Evolutionary conservation across 192 early-diverging fungal species (phyloP).

Genomic region (Gigaspora rosea): DNA sequence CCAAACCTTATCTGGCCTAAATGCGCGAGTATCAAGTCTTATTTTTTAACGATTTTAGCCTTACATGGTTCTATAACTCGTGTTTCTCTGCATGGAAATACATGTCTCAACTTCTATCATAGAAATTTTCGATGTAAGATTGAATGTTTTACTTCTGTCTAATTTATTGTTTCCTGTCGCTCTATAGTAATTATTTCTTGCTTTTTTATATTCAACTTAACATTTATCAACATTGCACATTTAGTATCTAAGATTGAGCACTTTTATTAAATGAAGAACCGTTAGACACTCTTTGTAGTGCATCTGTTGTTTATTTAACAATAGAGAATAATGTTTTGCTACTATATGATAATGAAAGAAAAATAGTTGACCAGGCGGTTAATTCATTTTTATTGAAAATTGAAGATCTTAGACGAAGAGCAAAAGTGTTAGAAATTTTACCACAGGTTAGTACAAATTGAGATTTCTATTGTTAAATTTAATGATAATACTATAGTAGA

Average conservation of each 20-base stretch:
- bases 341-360: background rate
- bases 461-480: conserved; percentile 4
- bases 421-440: conserved; percentile 9
- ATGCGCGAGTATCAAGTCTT: too few relatives aligned
- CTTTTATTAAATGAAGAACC: conserved; percentile 24
- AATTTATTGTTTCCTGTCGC: too few relatives aligned
- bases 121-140: too few relatives aligned
- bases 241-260: conserved; percentile 10
- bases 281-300: conserved; percentile 14
- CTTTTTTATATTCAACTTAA: conserved; percentile 1
- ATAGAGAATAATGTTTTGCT: conserved; percentile 6
- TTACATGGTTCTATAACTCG: too few relatives aligned
- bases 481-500: conserved; percentile 27
- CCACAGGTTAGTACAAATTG: background rate
- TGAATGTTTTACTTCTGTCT: too few relatives aligned
- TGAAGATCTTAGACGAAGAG: background rate
- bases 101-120: too few relatives aligned
- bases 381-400: conserved; percentile 3
- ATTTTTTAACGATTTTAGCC: too few relatives aligned
- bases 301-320: conserved; percentile 11
- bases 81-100: too few relatives aligned
- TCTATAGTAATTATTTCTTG: too few relatives aligned
- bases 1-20: too few relatives aligned
- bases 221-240: background rate
- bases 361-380: background rate